phyloP scores from a whole-genome alignment of 768 basidiomycete species.

The Podaxis sp. region DNA sequence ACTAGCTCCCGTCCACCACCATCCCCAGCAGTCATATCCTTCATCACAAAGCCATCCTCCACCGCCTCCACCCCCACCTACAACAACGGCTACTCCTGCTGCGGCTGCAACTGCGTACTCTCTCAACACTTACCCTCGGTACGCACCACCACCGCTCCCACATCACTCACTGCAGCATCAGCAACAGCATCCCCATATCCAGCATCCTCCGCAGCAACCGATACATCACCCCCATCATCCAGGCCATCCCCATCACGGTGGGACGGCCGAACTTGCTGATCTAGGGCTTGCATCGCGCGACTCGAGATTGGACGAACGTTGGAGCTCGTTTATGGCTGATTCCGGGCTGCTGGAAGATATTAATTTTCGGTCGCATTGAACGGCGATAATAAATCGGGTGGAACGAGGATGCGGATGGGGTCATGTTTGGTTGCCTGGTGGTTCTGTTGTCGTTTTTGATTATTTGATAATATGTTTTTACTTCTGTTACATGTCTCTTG shows the following conservation, averaged over 20 bases:
- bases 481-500: neutral
- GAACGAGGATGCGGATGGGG: neutral
- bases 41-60: neutral
- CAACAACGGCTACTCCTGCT: neutral
- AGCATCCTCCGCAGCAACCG: neutral
- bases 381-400: neutral
- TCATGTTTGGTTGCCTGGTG: too few relatives aligned
- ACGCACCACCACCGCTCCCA: slow-evolving; percentile 14
- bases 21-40: neutral
- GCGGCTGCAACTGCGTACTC: neutral
- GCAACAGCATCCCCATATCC: slow-evolving; percentile 2
- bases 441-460: neutral
- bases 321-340: slow-evolving; percentile 63
- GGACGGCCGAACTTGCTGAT: slow-evolving; percentile 41
- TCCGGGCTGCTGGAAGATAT: slow-evolving; percentile 46
- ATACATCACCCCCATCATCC: neutral
- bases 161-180: neutral
- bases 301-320: slow-evolving; percentile 58
- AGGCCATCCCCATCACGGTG: neutral
- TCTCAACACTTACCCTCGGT: neutral
- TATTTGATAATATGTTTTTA: neutral
- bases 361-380: neutral
- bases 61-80: neutral
- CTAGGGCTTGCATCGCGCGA: slow-evolving; percentile 60
- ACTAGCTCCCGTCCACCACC: neutral